phyloP scores from a whole-genome alignment of 768 basidiomycete species.

The Pleurotus platypus region DNA sequence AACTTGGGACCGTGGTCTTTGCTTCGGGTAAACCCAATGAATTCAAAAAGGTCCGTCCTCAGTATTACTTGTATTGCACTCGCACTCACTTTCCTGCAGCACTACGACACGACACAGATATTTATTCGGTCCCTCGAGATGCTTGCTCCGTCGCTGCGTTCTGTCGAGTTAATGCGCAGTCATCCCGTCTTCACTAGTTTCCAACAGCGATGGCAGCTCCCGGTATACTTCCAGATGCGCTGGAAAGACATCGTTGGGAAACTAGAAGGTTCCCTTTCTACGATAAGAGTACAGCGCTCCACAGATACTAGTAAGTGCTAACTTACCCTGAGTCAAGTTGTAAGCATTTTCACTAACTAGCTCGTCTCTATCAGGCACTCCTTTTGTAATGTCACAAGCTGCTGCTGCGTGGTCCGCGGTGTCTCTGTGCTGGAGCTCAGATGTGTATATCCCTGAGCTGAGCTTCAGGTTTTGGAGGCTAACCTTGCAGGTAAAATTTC shows the following conservation, averaged over 20 bases:
- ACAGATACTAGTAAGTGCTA: not conserved
- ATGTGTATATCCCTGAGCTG: slow-evolving; percentile 82
- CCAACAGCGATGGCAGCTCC: slow-evolving; percentile 89
- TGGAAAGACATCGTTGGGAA: slow-evolving; percentile 90
- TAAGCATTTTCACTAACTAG: not conserved
- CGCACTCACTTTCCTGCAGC: slow-evolving; percentile 37
- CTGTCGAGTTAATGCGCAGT: slow-evolving; percentile 67
- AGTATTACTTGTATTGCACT: not conserved
- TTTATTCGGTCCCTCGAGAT: slow-evolving; percentile 83
- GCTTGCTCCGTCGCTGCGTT: slow-evolving; percentile 70
- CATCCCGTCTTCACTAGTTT: slow-evolving; percentile 73
- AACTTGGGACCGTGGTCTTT: slow-evolving; percentile 80
- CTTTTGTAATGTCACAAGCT: slow-evolving; percentile 62
- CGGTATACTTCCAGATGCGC: slow-evolving; percentile 93
- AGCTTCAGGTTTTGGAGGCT: slow-evolving; percentile 87
- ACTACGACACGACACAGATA: slow-evolving; percentile 78
- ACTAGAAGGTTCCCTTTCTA: slow-evolving; percentile 65
- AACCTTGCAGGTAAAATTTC: slow-evolving; percentile 70
- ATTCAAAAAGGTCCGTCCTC: slow-evolving; percentile 69
- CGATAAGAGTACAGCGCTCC: slow-evolving; percentile 32
- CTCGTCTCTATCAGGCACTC: slow-evolving; percentile 10
- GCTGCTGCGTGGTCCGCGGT: slow-evolving; percentile 71
- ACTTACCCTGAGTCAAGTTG: not conserved
- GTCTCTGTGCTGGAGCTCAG: slow-evolving; percentile 79
- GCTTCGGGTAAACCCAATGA: slow-evolving; percentile 90